Base-by-base conservation (phyloP, 129 eudicot species). In the Gnaphalium uliginosum region DNA sequence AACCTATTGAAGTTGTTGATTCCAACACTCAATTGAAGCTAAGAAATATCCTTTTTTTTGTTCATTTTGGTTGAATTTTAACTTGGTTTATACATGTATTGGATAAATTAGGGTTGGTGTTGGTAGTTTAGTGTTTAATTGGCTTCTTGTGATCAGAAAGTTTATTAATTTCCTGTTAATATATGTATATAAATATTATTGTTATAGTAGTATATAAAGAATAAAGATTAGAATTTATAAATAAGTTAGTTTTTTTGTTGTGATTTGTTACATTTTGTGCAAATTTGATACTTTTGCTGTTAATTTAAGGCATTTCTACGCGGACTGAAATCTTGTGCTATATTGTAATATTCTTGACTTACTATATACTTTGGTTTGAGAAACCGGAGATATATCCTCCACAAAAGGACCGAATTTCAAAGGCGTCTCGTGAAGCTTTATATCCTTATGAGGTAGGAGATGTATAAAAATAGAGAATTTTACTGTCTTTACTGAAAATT, bases 391-490 rank as follows among this genome's bases (percentile, higher is more conserved):
- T 93, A 33, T 87, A 41, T 67, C 81, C 86, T 24, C 98, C 98
- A 23, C 89, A 81, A 63, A 93, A 85, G 79, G 96, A 93, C 6
- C 87, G 85, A 9, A 7, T 2, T 41, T 22, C 76, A 19, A 43
- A 66, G 63, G 30, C 74, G 17, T 24, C 62, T 77, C 56, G 65
- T 1, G 83, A 79, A 19, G 62, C 79, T 35, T 76, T 94, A 32
- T 82, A 70, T 66, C 98, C 98, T 22, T 82, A 69, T 72, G 98
- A 93, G 91, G 98, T 89, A 72, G 58, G 59, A 8, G 63, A 25
- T 68, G 7, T 35, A 25, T 11, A 50, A 0, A 33, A 51, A 1
- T 56, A 26, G 33, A 14, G 15, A 43, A 4, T 61, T 71, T 70
- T 17, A n/a, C 54, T 5, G 26, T 22, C 3, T 6, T 27, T 9